Percentiles rank a stretch among this genome's conserved stretches.
phyloP scores from a whole-genome alignment of 1,284 basidiomycete species.

The Lentinus polychrous region DNA sequence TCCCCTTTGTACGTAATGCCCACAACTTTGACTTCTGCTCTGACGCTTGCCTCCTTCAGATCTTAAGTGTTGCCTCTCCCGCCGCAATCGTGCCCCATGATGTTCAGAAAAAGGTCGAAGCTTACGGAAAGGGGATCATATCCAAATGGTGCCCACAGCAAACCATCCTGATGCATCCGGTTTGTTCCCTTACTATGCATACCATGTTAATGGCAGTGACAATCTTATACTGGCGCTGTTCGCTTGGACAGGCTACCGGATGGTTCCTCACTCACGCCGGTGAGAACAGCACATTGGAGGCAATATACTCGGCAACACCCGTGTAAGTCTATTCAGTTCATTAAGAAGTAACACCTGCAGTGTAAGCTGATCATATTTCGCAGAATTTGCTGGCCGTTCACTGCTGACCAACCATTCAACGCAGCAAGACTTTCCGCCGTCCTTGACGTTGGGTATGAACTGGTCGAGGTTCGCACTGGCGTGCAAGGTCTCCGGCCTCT shows the following conservation, averaged over 20 bases:
- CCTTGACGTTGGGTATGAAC: constrained; percentile 21
- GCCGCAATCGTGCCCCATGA: neutral
- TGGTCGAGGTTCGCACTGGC: constrained; percentile 21
- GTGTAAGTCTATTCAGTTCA: neutral
- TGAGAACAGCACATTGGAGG: constrained; percentile 8
- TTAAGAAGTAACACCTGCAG: neutral
- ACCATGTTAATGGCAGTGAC: neutral
- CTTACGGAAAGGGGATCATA: neutral
- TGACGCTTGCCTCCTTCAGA: neutral
- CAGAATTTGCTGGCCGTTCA: constrained; percentile 22
- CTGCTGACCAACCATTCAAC: constrained; percentile 20
- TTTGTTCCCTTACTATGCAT: neutral
- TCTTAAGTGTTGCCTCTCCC: constrained; percentile 5
- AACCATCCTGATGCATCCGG: constrained; percentile 3
- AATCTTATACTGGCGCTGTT: constrained; percentile 3
- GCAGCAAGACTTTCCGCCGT: constrained; percentile 16
- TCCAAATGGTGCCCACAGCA: constrained; percentile 6
- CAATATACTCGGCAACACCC: constrained; percentile 7
- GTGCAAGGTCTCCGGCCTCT: constrained; percentile 13
- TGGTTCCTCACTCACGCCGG: constrained; percentile 14
- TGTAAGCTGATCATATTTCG: neutral
- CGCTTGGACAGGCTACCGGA: constrained; percentile 8
- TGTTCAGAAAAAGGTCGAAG: constrained; percentile 2
- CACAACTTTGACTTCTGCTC: no score
- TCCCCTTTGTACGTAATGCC: constrained; percentile 3